phyloP scores from a whole-genome alignment of 805 yeast species.

The Candida nanaspora region DNA sequence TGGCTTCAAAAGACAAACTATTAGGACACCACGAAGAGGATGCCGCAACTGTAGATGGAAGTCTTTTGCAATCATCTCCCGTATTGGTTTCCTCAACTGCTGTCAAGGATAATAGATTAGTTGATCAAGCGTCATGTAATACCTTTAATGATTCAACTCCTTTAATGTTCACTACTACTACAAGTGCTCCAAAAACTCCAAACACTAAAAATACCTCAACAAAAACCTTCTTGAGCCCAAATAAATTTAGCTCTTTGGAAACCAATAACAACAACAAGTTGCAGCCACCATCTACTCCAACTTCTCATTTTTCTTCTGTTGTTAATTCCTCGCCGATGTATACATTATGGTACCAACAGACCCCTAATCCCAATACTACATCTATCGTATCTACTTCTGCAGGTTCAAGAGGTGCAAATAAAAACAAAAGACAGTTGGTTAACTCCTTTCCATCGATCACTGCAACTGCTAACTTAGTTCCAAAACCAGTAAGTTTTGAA shows the following conservation, averaged over 20 bases:
- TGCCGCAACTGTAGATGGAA: too few species aligned
- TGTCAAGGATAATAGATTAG: too few species aligned
- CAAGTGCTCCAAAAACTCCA: neutral
- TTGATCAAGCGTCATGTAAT: too few species aligned
- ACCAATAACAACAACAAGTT: neutral
- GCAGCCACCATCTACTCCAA: conserved; percentile 19
- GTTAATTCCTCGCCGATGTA: conserved; percentile 28
- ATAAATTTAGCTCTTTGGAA: neutral
- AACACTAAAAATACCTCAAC: neutral
- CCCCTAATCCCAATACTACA: too few species aligned
- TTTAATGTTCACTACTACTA: neutral
- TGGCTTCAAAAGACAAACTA: neutral
- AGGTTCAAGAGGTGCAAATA: too few species aligned
- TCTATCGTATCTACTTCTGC: too few species aligned
- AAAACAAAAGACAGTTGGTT: neutral
- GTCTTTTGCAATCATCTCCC: conserved; percentile 1
- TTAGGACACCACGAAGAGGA: too few species aligned
- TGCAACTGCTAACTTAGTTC: conserved; percentile 8
- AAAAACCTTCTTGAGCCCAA: neutral
- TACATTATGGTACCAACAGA: conserved; percentile 23
- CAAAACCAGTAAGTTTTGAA: conserved; percentile 16
- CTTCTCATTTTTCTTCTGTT: conserved; percentile 25
- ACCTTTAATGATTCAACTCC: too few species aligned
- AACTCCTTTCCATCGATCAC: neutral
- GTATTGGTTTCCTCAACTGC: neutral